A percentile compares a stretch with the other conserved stretches of the same genome.
Conservation (phyloP, 179 eudicot genomes). For the Spinacia oleracea region DNA sequence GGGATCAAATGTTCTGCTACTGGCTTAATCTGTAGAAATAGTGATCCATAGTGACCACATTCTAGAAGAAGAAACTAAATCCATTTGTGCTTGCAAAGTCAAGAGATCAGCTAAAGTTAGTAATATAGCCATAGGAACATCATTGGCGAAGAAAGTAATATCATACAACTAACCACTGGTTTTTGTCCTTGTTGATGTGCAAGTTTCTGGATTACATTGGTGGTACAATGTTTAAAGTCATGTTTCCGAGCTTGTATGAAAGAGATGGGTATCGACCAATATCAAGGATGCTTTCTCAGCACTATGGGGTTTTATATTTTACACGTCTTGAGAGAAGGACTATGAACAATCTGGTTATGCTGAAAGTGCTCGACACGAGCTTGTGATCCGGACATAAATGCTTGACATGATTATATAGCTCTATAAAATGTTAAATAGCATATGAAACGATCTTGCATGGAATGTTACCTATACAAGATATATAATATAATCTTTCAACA, state of each 20-base stretch:
- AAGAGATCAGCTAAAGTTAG: conserved; percentile 68
- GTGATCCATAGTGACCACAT: conserved; percentile 80
- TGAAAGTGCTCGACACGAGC: conserved; percentile 64
- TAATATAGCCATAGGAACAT: background rate
- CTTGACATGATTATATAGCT: background rate
- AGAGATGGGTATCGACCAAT: conserved; percentile 81
- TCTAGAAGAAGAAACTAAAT: conserved; percentile 79
- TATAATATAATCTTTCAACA: too few species aligned
- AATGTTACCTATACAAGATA: too few species aligned
- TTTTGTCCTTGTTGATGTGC: background rate
- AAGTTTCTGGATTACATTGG: conserved; percentile 93
- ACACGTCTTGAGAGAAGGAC: conserved; percentile 87
- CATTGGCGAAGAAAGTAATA: too few species aligned
- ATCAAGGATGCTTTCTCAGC: conserved; percentile 79
- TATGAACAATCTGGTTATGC: conserved; percentile 58
- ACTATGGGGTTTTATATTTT: conserved; percentile 51
- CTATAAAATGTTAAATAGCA: too few species aligned
- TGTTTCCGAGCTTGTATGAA: conserved; percentile 62
- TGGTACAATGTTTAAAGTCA: conserved; percentile 72
- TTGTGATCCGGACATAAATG: conserved; percentile 52
- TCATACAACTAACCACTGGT: background rate
- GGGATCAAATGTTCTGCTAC: too few species aligned
- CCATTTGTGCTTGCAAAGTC: conserved; percentile 59
- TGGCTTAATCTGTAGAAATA: too few species aligned
- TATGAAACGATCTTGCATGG: too few species aligned